Evolutionary conservation across 257 asterid species (phyloP).

Genomic region (Solanum arcanum): DNA sequence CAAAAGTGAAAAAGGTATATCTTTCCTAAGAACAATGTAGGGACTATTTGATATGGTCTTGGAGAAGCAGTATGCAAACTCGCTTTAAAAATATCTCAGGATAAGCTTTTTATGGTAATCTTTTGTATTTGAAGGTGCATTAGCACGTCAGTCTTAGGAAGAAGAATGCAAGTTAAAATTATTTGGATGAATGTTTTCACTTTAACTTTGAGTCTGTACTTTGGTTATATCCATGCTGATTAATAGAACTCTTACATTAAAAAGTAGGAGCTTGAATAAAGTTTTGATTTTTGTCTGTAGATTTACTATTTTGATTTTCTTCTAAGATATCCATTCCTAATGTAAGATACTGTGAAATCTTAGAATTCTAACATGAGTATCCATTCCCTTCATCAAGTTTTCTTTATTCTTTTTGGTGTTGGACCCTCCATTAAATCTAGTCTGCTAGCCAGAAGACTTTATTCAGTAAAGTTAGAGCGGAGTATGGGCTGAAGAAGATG

Average conservation of each 20-base stretch:
- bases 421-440: background rate
- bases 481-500: background rate
- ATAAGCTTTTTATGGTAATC: background rate
- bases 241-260: background rate
- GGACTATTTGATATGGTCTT: background rate
- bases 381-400: background rate
- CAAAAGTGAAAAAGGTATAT: slow-evolving; percentile 81
- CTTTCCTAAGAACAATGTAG: background rate
- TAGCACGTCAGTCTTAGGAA: background rate
- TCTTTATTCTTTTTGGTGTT: background rate
- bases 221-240: background rate
- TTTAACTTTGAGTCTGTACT: background rate
- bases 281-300: background rate
- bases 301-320: background rate
- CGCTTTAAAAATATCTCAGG: background rate
- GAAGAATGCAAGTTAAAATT: background rate
- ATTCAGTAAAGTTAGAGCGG: background rate
- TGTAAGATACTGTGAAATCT: background rate
- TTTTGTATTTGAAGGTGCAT: background rate
- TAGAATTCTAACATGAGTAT: background rate
- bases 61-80: background rate
- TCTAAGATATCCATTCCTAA: background rate
- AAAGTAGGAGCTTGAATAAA: background rate
- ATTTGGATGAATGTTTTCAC: background rate
- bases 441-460: background rate